A percentile compares a stretch with the other conserved stretches of the same genome.
Conservation (phyloP, 2,329 filamentous ascomycete species). For the Byssochlamys sp. region DNA sequence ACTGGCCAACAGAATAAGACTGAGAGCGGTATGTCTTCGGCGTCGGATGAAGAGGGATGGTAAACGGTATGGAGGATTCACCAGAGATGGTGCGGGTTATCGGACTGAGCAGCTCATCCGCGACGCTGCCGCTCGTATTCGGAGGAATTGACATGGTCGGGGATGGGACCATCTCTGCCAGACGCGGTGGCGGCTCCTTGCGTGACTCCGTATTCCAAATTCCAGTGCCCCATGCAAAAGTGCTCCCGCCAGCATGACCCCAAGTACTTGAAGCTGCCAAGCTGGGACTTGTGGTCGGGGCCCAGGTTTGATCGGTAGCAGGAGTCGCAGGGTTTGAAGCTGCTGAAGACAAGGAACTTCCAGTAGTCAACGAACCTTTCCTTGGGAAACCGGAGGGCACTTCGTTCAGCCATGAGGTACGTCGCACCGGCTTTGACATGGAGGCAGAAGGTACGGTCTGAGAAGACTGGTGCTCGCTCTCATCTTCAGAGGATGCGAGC, state of each 20-base stretch:
- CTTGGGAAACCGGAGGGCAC: slow-evolving; percentile 59
- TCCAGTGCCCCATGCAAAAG: slow-evolving; percentile 65
- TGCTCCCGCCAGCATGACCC: slow-evolving; percentile 35
- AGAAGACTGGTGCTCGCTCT: slow-evolving; percentile 57
- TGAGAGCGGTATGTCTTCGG: slow-evolving; percentile 90
- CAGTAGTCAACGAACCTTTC: slow-evolving; percentile 63
- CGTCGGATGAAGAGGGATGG: slow-evolving; percentile 78
- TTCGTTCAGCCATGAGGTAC: slow-evolving; percentile 81
- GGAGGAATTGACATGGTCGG: slow-evolving; percentile 55
- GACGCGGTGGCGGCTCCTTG: slow-evolving; percentile 64
- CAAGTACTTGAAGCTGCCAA: slow-evolving; percentile 33
- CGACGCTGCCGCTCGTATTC: slow-evolving; percentile 40
- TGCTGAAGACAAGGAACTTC: slow-evolving; percentile 66
- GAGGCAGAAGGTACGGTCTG: slow-evolving; percentile 41
- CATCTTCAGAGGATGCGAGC: slow-evolving; percentile 87
- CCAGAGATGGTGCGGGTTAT: slow-evolving; percentile 35
- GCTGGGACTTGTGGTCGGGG: slow-evolving; percentile 25
- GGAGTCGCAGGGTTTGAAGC: slow-evolving; percentile 74
- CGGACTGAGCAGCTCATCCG: slow-evolving; percentile 46
- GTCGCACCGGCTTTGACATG: slow-evolving; percentile 54
- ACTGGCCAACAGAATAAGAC: slow-evolving; percentile 89
- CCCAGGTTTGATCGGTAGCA: slow-evolving; percentile 53
- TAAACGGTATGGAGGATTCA: slow-evolving; percentile 63
- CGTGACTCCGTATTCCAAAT: slow-evolving; percentile 70
- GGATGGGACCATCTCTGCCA: slow-evolving; percentile 66